Conservation (phyloP, 106 monocot genomes). For the Allium cepa region DNA sequence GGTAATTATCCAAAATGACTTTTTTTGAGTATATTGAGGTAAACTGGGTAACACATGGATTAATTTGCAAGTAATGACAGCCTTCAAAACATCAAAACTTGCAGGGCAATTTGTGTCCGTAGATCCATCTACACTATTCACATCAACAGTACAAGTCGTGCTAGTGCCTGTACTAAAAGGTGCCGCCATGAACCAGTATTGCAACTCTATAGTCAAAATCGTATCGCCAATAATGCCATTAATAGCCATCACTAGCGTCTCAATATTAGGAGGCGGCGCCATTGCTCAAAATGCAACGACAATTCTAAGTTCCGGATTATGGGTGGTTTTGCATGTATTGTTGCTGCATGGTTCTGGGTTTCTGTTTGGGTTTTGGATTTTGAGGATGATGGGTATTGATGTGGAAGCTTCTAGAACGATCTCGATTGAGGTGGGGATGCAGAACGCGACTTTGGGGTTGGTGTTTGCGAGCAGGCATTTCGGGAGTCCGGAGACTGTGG, state of each 20-base stretch:
- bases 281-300: conserved; percentile 69
- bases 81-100: conserved; percentile 79
- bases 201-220: conserved; percentile 36
- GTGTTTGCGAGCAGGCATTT: conserved; percentile 78
- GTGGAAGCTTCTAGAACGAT: conserved; percentile 52
- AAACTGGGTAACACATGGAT: too few species aligned
- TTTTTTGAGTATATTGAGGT: too few species aligned
- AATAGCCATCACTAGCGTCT: conserved; percentile 65
- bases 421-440: conserved; percentile 87
- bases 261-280: conserved; percentile 66
- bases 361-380: conserved; percentile 46
- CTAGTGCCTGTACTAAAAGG: conserved; percentile 66
- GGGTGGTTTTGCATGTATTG: conserved; percentile 43
- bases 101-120: conserved; percentile 94
- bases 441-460: conserved; percentile 78
- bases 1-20: conserved; percentile 21
- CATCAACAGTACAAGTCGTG: conserved; percentile 83
- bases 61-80: conserved; percentile 65
- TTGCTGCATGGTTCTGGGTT: conserved; percentile 56
- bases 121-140: conserved; percentile 67
- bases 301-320: conserved; percentile 58
- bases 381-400: conserved; percentile 48
- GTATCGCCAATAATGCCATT: conserved; percentile 81
- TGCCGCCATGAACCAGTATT: conserved; percentile 70
- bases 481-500: conserved; percentile 72